Conservation (phyloP, 495 filamentous ascomycete genomes). For the Jackrogersella minutella region DNA sequence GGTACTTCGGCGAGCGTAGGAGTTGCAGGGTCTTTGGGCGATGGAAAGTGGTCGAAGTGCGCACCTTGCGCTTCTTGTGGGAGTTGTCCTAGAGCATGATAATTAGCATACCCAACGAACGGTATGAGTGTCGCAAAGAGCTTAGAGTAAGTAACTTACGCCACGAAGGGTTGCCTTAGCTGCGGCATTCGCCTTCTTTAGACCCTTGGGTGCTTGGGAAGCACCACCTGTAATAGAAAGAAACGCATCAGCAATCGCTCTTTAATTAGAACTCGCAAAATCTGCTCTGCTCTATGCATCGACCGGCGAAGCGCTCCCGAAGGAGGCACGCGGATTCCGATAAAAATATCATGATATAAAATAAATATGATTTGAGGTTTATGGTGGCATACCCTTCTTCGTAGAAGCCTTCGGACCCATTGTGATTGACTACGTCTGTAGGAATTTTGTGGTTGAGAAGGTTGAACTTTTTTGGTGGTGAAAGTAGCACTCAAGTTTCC, state of each 20-base stretch:
- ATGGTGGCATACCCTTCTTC: constrained; percentile 71
- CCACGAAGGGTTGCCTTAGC: constrained; percentile 93
- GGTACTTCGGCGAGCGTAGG: constrained; percentile 88
- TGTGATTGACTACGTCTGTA: constrained; percentile 56
- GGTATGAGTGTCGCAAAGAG: too few relatives aligned
- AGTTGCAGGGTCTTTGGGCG: constrained; percentile 80
- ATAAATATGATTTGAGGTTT: constrained; percentile 33
- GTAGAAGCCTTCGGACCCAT: constrained; percentile 75
- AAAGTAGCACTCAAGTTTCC: neutral
- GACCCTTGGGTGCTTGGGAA: constrained; percentile 72
- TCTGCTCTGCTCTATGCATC: constrained; percentile 66
- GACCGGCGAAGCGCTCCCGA: constrained; percentile 39
- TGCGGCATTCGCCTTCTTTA: constrained; percentile 83
- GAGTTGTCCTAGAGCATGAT: constrained; percentile 56
- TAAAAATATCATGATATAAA: constrained; percentile 35
- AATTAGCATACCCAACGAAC: constrained; percentile 14
- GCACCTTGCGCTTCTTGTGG: constrained; percentile 91
- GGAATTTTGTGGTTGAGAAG: constrained; percentile 16
- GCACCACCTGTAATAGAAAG: constrained; percentile 60
- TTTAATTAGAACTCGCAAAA: constrained; percentile 64
- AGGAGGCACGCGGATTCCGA: constrained; percentile 25
- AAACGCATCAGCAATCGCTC: constrained; percentile 61
- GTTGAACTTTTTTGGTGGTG: neutral
- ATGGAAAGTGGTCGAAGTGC: constrained; percentile 95
- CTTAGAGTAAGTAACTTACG: too few relatives aligned